Evolutionary conservation across 73 alveolate genomes (phyloP), one percentile per base, ranked within the genome.

Genomic region (Paraurostyla sp.): DNA sequence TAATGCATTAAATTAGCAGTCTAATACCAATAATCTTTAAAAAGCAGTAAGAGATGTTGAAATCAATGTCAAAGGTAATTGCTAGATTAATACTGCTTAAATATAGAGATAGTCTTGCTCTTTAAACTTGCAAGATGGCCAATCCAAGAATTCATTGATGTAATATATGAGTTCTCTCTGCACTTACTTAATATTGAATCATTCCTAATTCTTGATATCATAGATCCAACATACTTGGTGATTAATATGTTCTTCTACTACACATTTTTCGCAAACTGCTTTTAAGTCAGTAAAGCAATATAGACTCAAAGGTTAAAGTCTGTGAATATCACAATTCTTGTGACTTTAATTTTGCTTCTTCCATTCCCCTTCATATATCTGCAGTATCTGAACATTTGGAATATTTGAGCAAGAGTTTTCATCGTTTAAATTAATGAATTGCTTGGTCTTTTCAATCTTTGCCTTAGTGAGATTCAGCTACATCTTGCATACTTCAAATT

Each of bases 301-400:
- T 41, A 69, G 35, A 7, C 38, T 7, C 42, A 69, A 11, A 6
- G 63, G 63, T 43, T 35, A n/a, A 9, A 2, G 2, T 11, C 41
- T 22, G 42, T 69, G 84, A 9, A 41, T 33, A 22, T 69, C 84
- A 69, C 84, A 69, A 6, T 25, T 38, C 18, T 40, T 11, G 7
- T 38, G 65, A 33, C 25, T 41, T n/a, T 16, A 69, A 6, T 38
- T 16, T 38, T 43, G 63, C 84, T 46, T 46, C 58, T 46, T 13
- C 58, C 84, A 69, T 43, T 69, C 84, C 7, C 84, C 84, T 36
- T 69, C 16, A 69, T 69, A 69, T 38, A 69, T 36, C 38, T 69
- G 63, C 13, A 35, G 35, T 43, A 69, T 13, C 22, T 46, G 13
- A 15, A 20, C 13, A 46, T 46, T 46, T 13, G 58, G 58, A 20